These are phyloP conservation scores for Hyaloscypha variabilis DNA, from an alignment of 495 filamentous ascomycete genomes.

Conservation along the genomic window DNA sequence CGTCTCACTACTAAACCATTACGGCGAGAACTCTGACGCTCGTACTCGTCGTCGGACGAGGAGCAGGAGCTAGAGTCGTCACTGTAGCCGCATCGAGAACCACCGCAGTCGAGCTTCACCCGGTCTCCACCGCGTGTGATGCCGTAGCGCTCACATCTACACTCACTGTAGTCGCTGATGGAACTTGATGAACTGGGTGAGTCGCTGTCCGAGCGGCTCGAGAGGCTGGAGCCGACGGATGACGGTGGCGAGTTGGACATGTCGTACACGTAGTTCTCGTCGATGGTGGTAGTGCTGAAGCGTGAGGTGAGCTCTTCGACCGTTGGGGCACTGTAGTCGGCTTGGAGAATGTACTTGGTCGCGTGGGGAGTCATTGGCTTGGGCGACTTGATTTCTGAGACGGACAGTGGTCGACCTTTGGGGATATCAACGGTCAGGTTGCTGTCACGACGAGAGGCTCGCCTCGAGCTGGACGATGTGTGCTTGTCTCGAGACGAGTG, in stretches of 20 bases:
- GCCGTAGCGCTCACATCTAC: slow-evolving; percentile 92
- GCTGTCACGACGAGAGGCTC: slow-evolving; percentile 39
- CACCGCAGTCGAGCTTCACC: slow-evolving; percentile 93
- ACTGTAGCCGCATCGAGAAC: slow-evolving; percentile 78
- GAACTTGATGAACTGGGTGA: slow-evolving; percentile 73
- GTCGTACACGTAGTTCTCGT: slow-evolving; percentile 64
- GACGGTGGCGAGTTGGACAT: slow-evolving; percentile 62
- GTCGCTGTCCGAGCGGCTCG: slow-evolving; percentile 75
- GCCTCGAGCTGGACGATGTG: slow-evolving; percentile 29
- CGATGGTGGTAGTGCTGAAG: slow-evolving; percentile 71
- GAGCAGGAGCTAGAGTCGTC: slow-evolving; percentile 61
- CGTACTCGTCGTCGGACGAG: slow-evolving; percentile 62
- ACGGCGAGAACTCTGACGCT: slow-evolving; percentile 59
- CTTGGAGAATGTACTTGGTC: slow-evolving; percentile 80
- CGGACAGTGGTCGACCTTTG: slow-evolving; percentile 83
- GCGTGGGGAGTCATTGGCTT: slow-evolving; percentile 86
- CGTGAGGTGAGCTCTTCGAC: slow-evolving; percentile 74
- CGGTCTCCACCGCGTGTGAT: slow-evolving; percentile 91
- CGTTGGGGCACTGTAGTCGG: slow-evolving; percentile 67
- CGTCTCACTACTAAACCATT: slow-evolving; percentile 76
- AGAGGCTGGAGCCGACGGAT: slow-evolving; percentile 73
- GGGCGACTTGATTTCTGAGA: slow-evolving; percentile 87
- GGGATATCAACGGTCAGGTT: slow-evolving; percentile 61
- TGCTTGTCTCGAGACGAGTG: slow-evolving; percentile 32
- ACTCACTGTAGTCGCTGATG: slow-evolving; percentile 71